Evolutionary conservation across 2,329 filamentous ascomycete genomes (phyloP).

Genomic region (Aspergillus japonicus): DNA sequence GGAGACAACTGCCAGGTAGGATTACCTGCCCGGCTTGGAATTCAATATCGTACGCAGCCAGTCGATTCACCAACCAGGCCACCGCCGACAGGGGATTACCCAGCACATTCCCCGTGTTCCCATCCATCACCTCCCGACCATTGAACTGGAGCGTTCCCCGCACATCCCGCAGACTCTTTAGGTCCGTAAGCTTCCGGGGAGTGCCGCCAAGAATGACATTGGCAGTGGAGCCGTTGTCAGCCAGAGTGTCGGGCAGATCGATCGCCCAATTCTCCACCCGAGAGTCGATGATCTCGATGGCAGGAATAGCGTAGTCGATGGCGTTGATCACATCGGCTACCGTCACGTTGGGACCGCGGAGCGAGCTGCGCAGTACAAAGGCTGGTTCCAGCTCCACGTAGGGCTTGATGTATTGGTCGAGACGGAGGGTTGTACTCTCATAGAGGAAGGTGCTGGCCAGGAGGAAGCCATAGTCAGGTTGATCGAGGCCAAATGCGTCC

Average conservation of each 20-base stretch:
- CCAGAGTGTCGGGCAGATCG: conserved; percentile 19
- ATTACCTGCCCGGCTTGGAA: conserved; percentile 18
- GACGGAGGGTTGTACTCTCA: conserved; percentile 13
- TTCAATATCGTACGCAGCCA: conserved; percentile 18
- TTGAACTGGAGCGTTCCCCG: conserved; percentile 15
- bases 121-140: conserved; percentile 18
- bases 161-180: conserved; percentile 14
- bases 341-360: conserved; percentile 18
- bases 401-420: conserved; percentile 17
- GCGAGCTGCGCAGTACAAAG: conserved; percentile 14
- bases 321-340: conserved; percentile 20
- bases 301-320: conserved; percentile 19
- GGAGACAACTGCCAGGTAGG: conserved; percentile 19
- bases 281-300: conserved; percentile 22
- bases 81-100: conserved; percentile 18
- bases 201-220: conserved; percentile 18
- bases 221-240: conserved; percentile 20
- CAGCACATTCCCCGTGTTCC: conserved; percentile 19
- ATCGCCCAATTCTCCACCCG: conserved; percentile 21
- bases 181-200: conserved; percentile 15
- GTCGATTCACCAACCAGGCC: conserved; percentile 18
- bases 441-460: conserved; percentile 19
- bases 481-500: conserved; percentile 20
- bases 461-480: conserved; percentile 22
- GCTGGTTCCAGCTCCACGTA: conserved; percentile 21